Evolutionary conservation across 257 asterid species (phyloP).

Genomic region (Primulina huaijiensis): DNA sequence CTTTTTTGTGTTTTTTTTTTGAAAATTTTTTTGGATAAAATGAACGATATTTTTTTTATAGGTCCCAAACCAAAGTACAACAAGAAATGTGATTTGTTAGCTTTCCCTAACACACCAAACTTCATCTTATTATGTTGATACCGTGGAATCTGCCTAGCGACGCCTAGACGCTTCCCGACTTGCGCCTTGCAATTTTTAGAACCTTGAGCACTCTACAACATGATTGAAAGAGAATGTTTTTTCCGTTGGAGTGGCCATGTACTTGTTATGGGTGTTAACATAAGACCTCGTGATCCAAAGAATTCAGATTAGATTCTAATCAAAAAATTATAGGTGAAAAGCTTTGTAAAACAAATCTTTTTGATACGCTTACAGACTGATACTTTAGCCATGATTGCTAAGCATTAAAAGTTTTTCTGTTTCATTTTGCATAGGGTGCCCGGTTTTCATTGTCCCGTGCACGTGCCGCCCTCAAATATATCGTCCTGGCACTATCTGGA

Average conservation of each 20-base stretch:
- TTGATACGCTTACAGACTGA: conserved; percentile 27
- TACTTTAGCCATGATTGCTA: conserved; percentile 18
- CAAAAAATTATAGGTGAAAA: conserved; percentile 3
- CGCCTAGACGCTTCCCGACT: too few relatives aligned
- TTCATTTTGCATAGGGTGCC: conserved; percentile 59
- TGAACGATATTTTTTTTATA: too few relatives aligned
- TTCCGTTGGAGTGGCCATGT: conserved; percentile 6
- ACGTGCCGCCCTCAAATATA: conserved; percentile 88
- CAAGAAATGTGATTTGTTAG: too few relatives aligned
- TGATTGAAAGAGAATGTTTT: neutral
- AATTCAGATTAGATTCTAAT: neutral
- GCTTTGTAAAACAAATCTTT: conserved; percentile 12
- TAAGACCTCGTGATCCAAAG: neutral
- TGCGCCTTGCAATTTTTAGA: too few relatives aligned
- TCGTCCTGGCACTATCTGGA: conserved; percentile 85
- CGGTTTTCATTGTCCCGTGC: conserved; percentile 63
- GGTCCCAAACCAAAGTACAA: too few relatives aligned
- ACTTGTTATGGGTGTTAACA: conserved; percentile 4
- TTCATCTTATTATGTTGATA: too few relatives aligned
- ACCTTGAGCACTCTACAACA: too few relatives aligned
- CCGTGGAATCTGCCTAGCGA: too few relatives aligned
- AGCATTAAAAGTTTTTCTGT: conserved; percentile 15
- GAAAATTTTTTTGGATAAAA: too few relatives aligned
- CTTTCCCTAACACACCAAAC: too few relatives aligned
- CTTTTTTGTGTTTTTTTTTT: too few relatives aligned